Percentiles rank a stretch among this genome's conserved stretches.
Evolutionary conservation across 148 eudicot species (phyloP).

Genomic region (Camellia lanceoleosa): DNA sequence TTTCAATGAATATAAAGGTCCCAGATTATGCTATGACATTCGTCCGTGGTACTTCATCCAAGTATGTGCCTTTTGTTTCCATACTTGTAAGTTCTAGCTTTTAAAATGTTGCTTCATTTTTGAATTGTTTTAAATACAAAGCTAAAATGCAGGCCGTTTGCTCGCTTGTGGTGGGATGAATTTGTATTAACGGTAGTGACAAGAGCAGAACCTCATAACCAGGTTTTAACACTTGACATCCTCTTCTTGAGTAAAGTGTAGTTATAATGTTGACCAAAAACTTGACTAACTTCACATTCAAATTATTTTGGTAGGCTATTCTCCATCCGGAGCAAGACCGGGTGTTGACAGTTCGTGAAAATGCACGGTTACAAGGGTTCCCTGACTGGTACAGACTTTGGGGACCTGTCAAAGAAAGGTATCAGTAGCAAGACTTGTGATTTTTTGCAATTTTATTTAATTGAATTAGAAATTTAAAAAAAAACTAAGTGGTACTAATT

Average conservation of each 20-base stretch:
- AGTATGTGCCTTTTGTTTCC: conserved; percentile 10
- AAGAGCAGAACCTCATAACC: conserved; percentile 31
- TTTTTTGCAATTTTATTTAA: not conserved
- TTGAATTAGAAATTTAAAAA: not conserved
- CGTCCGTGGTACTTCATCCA: conserved; percentile 22
- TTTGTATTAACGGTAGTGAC: conserved; percentile 23
- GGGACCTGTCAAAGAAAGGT: conserved; percentile 45
- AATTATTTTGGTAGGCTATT: conserved; percentile 18
- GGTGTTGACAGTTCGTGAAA: conserved; percentile 48
- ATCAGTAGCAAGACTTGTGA: not conserved
- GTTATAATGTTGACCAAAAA: not conserved
- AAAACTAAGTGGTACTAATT: not conserved
- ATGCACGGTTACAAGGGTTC: conserved; percentile 51
- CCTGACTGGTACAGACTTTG: conserved; percentile 42
- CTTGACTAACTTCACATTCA: not conserved
- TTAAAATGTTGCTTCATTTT: not conserved
- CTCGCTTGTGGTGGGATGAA: conserved; percentile 29
- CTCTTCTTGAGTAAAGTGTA: not conserved
- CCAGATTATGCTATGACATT: conserved; percentile 28
- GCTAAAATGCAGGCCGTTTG: conserved; percentile 23
- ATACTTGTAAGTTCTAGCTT: not conserved
- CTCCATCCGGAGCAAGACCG: conserved; percentile 51
- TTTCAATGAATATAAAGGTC: conserved; percentile 5
- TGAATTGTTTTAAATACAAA: not conserved
- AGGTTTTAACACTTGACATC: conserved; percentile 7